Percentiles rank a stretch among this genome's conserved stretches.
Conservation (phyloP, 768 basidiomycete species). For the Mycena vulgaris region DNA sequence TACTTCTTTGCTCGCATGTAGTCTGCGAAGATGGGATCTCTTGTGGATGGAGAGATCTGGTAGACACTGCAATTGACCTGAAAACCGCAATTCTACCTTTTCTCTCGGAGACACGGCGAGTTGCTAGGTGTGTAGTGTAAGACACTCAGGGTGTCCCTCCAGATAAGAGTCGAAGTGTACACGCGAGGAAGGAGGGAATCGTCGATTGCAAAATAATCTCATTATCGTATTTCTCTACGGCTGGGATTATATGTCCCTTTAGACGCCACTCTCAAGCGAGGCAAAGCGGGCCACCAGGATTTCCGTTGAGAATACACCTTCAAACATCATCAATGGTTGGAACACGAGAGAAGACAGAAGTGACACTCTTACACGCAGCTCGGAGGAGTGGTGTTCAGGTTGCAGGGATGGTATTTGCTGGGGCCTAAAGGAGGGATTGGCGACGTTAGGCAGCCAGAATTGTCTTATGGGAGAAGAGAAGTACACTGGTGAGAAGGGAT, state of each 20-base stretch:
- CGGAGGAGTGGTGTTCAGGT: constrained; percentile 17
- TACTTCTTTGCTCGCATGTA: too few relatives aligned
- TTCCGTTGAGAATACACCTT: constrained; percentile 18
- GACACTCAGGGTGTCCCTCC: too few relatives aligned
- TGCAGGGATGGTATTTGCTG: constrained; percentile 2
- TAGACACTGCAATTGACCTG: too few relatives aligned
- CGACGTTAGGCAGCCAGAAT: constrained; percentile 6
- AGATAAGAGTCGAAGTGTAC: too few relatives aligned
- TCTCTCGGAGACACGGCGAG: too few relatives aligned
- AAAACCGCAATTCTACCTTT: too few relatives aligned
- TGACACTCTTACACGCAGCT: constrained; percentile 19
- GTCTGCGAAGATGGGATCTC: too few relatives aligned
- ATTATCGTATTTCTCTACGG: constrained; percentile 4
- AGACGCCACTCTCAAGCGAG: constrained; percentile 11
- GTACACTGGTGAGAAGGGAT: constrained; percentile 14
- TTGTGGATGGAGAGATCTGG: too few relatives aligned
- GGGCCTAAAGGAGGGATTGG: constrained; percentile 10
- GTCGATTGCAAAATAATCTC: neutral
- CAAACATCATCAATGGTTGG: constrained; percentile 5
- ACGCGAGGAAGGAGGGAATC: too few relatives aligned
- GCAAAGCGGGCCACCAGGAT: constrained; percentile 16
- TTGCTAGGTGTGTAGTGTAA: too few relatives aligned
- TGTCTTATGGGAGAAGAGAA: constrained; percentile 7
- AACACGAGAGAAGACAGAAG: constrained; percentile 6
- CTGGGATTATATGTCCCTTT: neutral